Conservation (phyloP, 2,329 filamentous ascomycete genomes). For the Dactylellina haptotyla region DNA sequence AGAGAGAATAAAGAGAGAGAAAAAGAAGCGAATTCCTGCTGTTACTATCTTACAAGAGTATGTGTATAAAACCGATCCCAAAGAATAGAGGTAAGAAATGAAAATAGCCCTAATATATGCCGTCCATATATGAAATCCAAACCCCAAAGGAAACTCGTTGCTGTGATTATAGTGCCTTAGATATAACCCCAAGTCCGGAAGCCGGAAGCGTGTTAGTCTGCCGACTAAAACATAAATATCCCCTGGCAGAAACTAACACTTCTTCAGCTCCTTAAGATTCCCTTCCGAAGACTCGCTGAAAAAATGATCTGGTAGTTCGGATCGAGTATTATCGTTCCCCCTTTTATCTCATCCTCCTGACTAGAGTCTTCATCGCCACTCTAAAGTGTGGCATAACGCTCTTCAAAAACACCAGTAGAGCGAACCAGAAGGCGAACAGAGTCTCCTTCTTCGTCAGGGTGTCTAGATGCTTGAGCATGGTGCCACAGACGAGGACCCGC, state of each 20-base stretch:
- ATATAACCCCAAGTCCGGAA: neutral
- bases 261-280: neutral
- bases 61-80: neutral
- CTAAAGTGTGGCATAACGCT: conserved; percentile 49
- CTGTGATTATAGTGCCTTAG: conserved; percentile 1
- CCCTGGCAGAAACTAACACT: too few relatives aligned
- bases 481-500: conserved; percentile 40
- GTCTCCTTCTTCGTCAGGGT: conserved; percentile 46
- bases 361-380: conserved; percentile 39
- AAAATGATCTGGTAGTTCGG: neutral
- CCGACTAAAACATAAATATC: too few relatives aligned
- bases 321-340: neutral
- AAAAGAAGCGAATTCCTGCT: neutral
- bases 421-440: conserved; percentile 49
- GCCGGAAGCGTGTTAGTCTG: neutral
- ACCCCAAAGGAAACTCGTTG: conserved; percentile 45
- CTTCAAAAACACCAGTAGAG: conserved; percentile 48
- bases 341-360: conserved; percentile 41
- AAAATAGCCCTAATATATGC: neutral
- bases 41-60: neutral
- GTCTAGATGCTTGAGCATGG: conserved; percentile 43
- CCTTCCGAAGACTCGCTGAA: neutral
- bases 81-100: neutral
- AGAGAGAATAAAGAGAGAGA: neutral
- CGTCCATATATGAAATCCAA: neutral